Percentiles rank a stretch among this genome's conserved stretches.
These are phyloP conservation scores for Alternaria consortialis DNA, from an alignment of 2,329 filamentous ascomycete species.

Conservation along the genomic window DNA sequence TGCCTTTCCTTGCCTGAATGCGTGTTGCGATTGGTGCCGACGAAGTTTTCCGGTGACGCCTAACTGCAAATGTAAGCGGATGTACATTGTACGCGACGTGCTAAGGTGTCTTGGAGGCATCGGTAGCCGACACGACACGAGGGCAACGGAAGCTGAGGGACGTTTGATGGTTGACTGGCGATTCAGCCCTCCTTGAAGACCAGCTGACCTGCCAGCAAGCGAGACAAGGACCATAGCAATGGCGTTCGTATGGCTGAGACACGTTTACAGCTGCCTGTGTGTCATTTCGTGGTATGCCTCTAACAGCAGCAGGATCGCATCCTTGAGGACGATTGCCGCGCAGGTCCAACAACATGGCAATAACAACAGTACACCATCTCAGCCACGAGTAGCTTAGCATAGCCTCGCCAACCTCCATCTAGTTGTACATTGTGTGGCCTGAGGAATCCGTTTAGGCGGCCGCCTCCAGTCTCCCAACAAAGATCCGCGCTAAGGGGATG, in stretches of 20 bases:
- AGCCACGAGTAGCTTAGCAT: slow-evolving; percentile 16
- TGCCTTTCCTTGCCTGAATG: slow-evolving; percentile 13
- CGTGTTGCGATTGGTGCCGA: slow-evolving; percentile 11
- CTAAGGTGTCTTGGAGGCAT: slow-evolving; percentile 14
- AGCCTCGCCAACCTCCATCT: slow-evolving; percentile 13
- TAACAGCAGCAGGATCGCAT: slow-evolving; percentile 12
- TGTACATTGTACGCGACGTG: slow-evolving; percentile 15
- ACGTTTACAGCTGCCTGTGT: slow-evolving; percentile 23
- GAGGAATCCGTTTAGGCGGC: slow-evolving; percentile 17
- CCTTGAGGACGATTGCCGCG: slow-evolving; percentile 15
- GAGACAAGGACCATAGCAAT: slow-evolving; percentile 15
- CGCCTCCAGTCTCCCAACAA: slow-evolving; percentile 19
- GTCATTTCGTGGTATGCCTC: slow-evolving; percentile 24
- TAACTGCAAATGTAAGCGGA: slow-evolving; percentile 12
- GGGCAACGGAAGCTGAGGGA: slow-evolving; percentile 22
- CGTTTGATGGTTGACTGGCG: slow-evolving; percentile 22
- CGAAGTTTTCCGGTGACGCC: slow-evolving; percentile 33
- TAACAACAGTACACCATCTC: slow-evolving; percentile 19
- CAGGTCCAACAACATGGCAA: slow-evolving; percentile 16
- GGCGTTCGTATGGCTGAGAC: slow-evolving; percentile 28
- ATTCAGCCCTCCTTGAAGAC: slow-evolving; percentile 22
- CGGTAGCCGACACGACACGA: slow-evolving; percentile 23
- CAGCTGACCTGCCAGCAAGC: slow-evolving; percentile 29
- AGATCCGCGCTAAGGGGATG: slow-evolving; percentile 14
- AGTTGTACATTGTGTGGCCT: slow-evolving; percentile 17